These are phyloP conservation scores for Sphaerostilbella broomeana DNA, from an alignment of 2,329 filamentous ascomycete genomes.

Conservation along the genomic window DNA sequence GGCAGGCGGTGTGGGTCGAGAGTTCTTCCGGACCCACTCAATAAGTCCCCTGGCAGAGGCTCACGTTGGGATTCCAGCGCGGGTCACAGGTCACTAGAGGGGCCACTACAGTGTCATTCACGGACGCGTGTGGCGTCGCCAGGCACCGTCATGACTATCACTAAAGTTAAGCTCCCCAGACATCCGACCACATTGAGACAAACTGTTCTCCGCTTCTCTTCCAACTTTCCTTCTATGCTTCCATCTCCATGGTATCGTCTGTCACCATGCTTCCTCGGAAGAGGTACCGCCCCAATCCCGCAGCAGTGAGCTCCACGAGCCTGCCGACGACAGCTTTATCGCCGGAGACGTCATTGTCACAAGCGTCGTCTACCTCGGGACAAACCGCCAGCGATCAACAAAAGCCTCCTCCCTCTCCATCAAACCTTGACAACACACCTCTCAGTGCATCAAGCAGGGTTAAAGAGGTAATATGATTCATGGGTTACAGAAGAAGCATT, in stretches of 20 bases:
- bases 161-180: not conserved
- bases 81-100: slow-evolving; percentile 1
- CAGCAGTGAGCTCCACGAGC: slow-evolving; percentile 16
- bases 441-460: slow-evolving; percentile 4
- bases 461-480: slow-evolving; percentile 5
- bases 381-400: slow-evolving; percentile 7
- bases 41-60: slow-evolving; percentile 5
- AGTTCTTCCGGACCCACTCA: slow-evolving; percentile 16
- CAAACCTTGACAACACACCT: slow-evolving; percentile 8
- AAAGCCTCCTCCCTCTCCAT: slow-evolving; percentile 6
- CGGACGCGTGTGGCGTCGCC: slow-evolving; percentile 9
- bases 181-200: slow-evolving; percentile 5
- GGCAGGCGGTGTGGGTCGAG: slow-evolving; percentile 9
- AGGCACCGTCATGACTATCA: slow-evolving; percentile 12
- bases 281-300: slow-evolving; percentile 26
- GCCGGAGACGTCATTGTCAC: slow-evolving; percentile 15
- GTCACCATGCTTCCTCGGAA: slow-evolving; percentile 29
- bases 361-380: slow-evolving; percentile 10
- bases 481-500: not conserved
- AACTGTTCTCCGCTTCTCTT: slow-evolving; percentile 3
- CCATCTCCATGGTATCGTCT: not conserved
- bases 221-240: slow-evolving; percentile 3
- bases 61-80: slow-evolving; percentile 1
- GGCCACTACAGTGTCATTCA: slow-evolving; percentile 3
- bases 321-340: slow-evolving; percentile 16